These are phyloP conservation scores for Talaromyces atroroseus DNA, from an alignment of 2,329 filamentous ascomycete species.

Conservation along the genomic window DNA sequence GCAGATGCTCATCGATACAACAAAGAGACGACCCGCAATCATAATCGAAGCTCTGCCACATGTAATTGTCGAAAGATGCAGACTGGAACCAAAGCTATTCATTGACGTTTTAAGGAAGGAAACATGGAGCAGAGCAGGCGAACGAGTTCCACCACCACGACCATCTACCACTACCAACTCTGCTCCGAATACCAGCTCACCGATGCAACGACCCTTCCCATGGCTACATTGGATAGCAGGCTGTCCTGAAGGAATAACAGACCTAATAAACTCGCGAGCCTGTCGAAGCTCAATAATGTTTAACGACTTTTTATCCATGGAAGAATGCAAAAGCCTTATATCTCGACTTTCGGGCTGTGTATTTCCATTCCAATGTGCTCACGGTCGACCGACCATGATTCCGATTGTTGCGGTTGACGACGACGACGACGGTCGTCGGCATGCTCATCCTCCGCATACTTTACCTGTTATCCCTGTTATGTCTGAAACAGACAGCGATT, in stretches of 20 bases:
- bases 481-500: not conserved
- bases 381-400: constrained; percentile 46
- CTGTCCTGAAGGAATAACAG: constrained; percentile 70
- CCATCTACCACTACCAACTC: not conserved
- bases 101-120: constrained; percentile 71
- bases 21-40: constrained; percentile 27
- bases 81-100: constrained; percentile 63
- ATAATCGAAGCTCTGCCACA: constrained; percentile 59
- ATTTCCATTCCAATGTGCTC: constrained; percentile 48
- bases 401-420: constrained; percentile 27
- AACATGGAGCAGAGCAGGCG: constrained; percentile 60
- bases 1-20: not conserved
- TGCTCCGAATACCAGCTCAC: too few species aligned
- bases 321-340: constrained; percentile 38
- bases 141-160: constrained; percentile 3
- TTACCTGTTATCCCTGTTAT: not conserved
- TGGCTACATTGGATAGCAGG: constrained; percentile 62
- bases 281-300: constrained; percentile 49
- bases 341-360: constrained; percentile 34
- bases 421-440: constrained; percentile 16
- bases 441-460: not conserved
- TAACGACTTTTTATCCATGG: constrained; percentile 37
- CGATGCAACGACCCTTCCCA: not conserved
- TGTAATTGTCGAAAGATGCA: constrained; percentile 70
- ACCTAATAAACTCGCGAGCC: constrained; percentile 49